These are phyloP conservation scores for Curvularia sp. DNA, from an alignment of 2,329 filamentous ascomycete species.

Conservation along the genomic window DNA sequence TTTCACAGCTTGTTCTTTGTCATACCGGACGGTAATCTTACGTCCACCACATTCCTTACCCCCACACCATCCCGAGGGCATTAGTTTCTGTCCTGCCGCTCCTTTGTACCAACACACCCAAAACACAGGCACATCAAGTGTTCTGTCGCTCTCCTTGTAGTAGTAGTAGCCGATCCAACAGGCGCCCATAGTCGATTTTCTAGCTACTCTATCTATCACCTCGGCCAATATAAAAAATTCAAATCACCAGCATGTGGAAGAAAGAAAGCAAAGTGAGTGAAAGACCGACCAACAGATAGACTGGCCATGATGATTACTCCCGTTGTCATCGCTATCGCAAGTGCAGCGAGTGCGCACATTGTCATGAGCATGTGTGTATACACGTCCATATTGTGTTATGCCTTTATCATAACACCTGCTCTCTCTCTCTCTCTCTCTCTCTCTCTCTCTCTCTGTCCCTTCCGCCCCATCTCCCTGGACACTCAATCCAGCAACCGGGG, in stretches of 20 bases:
- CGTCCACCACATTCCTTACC: constrained; percentile 26
- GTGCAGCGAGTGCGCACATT: no score
- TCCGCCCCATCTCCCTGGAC: no score
- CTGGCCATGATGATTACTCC: not conserved
- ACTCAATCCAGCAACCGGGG: no score
- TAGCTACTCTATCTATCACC: constrained; percentile 11
- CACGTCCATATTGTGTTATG: no score
- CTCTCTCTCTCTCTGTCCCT: no score
- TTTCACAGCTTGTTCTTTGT: constrained; percentile 18
- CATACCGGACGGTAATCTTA: constrained; percentile 26
- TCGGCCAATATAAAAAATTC: constrained; percentile 6
- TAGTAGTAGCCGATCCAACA: constrained; percentile 3
- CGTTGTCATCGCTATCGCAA: not conserved
- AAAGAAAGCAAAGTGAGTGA: not conserved
- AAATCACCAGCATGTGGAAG: not conserved
- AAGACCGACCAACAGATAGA: no score
- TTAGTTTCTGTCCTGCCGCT: constrained; percentile 22
- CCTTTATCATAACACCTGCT: no score
- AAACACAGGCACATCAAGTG: not conserved
- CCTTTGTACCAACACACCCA: constrained; percentile 4
- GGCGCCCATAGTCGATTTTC: constrained; percentile 1
- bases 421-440: no score
- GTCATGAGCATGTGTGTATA: not conserved
- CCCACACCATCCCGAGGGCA: constrained; percentile 8
- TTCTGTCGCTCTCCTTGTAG: not conserved